These are phyloP conservation scores for Hypoxylon sp. DNA, from an alignment of 2,329 filamentous ascomycete genomes.

Conservation along the genomic window DNA sequence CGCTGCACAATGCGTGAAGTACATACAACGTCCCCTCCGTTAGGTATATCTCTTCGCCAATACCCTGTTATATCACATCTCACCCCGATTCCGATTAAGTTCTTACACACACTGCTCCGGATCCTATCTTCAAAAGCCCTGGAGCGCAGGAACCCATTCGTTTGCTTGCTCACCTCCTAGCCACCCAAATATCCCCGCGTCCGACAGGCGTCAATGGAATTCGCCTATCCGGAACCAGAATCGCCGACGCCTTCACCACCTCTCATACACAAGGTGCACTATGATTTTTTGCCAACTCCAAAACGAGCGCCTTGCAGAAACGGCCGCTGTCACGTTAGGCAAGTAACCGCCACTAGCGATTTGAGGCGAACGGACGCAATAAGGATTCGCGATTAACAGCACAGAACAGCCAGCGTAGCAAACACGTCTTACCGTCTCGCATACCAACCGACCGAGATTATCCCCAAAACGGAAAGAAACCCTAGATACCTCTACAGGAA, in stretches of 20 bases:
- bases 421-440: conserved; percentile 24
- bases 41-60: conserved; percentile 12
- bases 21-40: conserved; percentile 6
- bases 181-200: conserved; percentile 16
- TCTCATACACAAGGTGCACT: conserved; percentile 18
- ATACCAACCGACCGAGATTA: conserved; percentile 1
- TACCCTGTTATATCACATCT: conserved; percentile 19
- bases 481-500: neutral
- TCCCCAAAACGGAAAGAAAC: neutral
- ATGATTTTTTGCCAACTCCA: conserved; percentile 6
- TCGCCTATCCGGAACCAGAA: conserved; percentile 37
- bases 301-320: conserved; percentile 41
- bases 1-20: conserved; percentile 19
- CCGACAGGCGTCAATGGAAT: conserved; percentile 6
- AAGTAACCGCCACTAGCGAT: conserved; percentile 33
- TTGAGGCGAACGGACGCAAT: conserved; percentile 11
- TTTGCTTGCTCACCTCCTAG: conserved; percentile 16
- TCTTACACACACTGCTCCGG: conserved; percentile 23
- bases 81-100: conserved; percentile 33
- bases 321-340: conserved; percentile 42
- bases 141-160: conserved; percentile 2
- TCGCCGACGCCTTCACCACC: conserved; percentile 25
- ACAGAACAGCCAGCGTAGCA: conserved; percentile 16
- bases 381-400: neutral
- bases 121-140: conserved; percentile 2